A percentile compares a stretch with the other conserved stretches of the same genome.
These are phyloP conservation scores for Mesotaenium endlicherianum DNA, from an alignment of 139 green algal genomes.

Conservation along the genomic window DNA sequence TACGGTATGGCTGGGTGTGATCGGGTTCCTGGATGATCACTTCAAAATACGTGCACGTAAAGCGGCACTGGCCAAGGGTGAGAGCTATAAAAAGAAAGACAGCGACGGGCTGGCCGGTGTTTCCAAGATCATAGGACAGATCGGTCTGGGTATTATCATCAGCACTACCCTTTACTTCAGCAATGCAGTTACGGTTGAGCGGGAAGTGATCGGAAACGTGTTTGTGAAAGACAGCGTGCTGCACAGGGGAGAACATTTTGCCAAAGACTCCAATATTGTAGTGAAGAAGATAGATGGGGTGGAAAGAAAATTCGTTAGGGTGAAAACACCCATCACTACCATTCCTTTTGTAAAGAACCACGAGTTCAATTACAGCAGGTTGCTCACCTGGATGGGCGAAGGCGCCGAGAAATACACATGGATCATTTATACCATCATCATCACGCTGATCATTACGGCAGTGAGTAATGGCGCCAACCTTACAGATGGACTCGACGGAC, in stretches of 20 bases:
- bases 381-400: no score
- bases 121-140: background rate
- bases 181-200: background rate
- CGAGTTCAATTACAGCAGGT: no score
- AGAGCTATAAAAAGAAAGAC: background rate
- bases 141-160: background rate
- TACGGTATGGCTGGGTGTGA: background rate
- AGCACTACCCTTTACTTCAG: constrained; percentile 1
- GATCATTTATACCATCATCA: constrained; percentile 21
- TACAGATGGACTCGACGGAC: constrained; percentile 58
- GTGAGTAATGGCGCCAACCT: constrained; percentile 57
- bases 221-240: no score
- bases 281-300: no score
- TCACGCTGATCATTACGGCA: constrained; percentile 22
- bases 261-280: background rate
- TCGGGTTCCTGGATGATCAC: background rate
- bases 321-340: no score
- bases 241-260: no score
- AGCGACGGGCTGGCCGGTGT: background rate
- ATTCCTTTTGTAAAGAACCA: no score
- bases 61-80: no score
- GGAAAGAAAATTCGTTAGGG: no score
- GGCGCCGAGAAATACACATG: no score
- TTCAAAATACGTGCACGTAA: no score
- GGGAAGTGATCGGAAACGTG: background rate